Conservation (phyloP, 768 basidiomycete genomes). For the Pholiota conissans region DNA sequence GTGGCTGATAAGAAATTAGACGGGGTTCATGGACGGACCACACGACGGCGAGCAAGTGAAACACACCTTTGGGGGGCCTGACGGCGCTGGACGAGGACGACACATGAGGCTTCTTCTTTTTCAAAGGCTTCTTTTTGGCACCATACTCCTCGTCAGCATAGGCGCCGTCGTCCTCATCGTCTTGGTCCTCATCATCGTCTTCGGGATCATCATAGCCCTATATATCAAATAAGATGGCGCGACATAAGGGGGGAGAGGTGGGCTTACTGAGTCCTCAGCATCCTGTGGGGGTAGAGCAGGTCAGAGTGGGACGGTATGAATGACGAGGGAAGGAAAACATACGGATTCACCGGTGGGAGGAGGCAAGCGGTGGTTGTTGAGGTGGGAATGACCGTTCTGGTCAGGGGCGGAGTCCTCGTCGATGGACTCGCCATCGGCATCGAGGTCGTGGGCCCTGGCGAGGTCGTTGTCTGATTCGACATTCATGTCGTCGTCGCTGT, state of each 20-base stretch:
- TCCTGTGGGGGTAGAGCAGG: conserved; percentile 30
- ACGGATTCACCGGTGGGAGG: conserved; percentile 39
- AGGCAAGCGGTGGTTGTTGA: conserved; percentile 24
- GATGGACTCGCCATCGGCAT: conserved; percentile 63
- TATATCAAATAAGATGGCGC: conserved; percentile 23
- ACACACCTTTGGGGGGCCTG: conserved; percentile 64
- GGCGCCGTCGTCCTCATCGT: conserved; percentile 65
- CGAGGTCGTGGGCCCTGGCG: conserved; percentile 52
- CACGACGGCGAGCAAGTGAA: conserved; percentile 10
- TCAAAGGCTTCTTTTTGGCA: conserved; percentile 57
- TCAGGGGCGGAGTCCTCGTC: conserved; percentile 50
- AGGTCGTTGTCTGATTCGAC: conserved; percentile 61
- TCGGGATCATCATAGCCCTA: conserved; percentile 57
- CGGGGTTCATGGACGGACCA: conserved; percentile 14
- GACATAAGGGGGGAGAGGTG: conserved; percentile 16
- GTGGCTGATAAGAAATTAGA: conserved; percentile 33
- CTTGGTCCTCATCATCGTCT: conserved; percentile 62
- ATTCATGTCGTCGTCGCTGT: conserved; percentile 69
- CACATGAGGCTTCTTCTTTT: conserved; percentile 60
- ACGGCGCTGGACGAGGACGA: conserved; percentile 42
- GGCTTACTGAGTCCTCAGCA: conserved; percentile 61
- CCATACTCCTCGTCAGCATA: conserved; percentile 78
- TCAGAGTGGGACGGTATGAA: conserved; percentile 12
- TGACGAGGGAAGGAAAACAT: conserved; percentile 22
- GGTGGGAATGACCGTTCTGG: conserved; percentile 31